Base-by-base conservation (phyloP, 306 rosid genomes). In the Cucurbita pepo region DNA sequence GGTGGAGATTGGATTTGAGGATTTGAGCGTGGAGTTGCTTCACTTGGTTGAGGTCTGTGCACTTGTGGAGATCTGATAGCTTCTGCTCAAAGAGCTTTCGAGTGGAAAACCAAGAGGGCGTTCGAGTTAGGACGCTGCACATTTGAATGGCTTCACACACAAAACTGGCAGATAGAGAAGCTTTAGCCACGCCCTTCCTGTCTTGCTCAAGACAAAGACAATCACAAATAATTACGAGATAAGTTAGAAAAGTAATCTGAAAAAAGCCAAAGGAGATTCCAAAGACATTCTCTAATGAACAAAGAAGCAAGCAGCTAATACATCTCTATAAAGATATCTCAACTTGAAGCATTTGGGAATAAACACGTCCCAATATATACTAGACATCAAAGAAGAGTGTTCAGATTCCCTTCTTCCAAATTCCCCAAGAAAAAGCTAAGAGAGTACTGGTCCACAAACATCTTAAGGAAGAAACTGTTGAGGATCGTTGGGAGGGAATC, bases 11-110 rank as follows among this genome's bases (percentile, higher is more conserved):
- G 76, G 79, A 65, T 82, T 88, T 91, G 85, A 91, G 86, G 25
- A 91, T 53, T 78, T 91, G 96, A 13, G 93, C 93, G 53, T 87
- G 90, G 51, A 86, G 50, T 86, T 91, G 97, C 81, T 91, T 89
- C 1, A 86, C 19, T n/a, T 50, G 71, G 76, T 83, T 45, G 9
- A 88, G 71, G 77, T 87, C 84, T 19, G 84, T 43, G 80, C 96
- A 90, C 25, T 78, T 82, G 77, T 86, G 94, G 45, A 93, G 91
- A 62, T 82, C 82, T 4, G 79, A 47, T 30, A 90, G 90, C 79
- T 88, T 90, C 69, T 93, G 91, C 7, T 93, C 98, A 0, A 93
- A 75, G 37, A 86, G 79, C 22, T 88, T 78, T 21, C 97, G 89
- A 2, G 80, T 75, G 9, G 97, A 92, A 45, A 93, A 88, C 98